Evolutionary conservation across 495 filamentous ascomycete genomes (phyloP), one percentile per base, ranked within the genome.

Genomic region (Lasiosphaeriaceae sp.): DNA sequence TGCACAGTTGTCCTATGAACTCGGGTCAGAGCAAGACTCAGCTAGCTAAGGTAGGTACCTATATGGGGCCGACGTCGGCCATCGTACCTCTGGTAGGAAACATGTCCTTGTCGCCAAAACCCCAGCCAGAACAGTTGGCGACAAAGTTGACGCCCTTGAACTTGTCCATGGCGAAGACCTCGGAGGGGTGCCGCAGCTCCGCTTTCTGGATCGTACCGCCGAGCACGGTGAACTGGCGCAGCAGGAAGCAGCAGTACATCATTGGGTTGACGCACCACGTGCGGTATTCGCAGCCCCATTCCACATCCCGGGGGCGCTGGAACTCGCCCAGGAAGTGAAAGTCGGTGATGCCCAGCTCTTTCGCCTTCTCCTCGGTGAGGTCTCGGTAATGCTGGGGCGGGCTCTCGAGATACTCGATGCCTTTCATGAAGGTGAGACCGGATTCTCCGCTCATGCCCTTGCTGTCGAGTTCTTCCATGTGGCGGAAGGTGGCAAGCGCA

Each of bases 191-290:
- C 1, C 68, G 66, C 12, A 86, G 62, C 11, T 73, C 74, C 49
- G 74, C 73, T 45, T 72, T 63, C 17, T 69, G 64, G 0, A 70
- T 5, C 41, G 65, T 64, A 0, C 82, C 84, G 1, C 83, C 83
- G 2, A 66, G 70, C 12, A 79, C 48, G 6, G 76, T 67, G 52
- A 85, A 82, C 63, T 72, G 62, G 1, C 83, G 69, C 50, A 86
- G 63, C 56, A 87, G 61, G 56, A 78, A 77, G 21, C 72, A 69
- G 60, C 80, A 82, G 59, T 87, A 87, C 6, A 86, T 78, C 61
- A 83, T 83, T 4, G 82, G 77, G 56, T 86, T 86, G 7, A 87
- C 62, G 59, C 78, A 83, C 62, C 77, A 84, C 0, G 82, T 80
- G 16, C 72, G 56, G 66, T 87, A 87, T 57, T 76, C 64, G 16